Evolutionary conservation across 805 yeast species (phyloP).

Genomic region (Candida pseudofarinosa): DNA sequence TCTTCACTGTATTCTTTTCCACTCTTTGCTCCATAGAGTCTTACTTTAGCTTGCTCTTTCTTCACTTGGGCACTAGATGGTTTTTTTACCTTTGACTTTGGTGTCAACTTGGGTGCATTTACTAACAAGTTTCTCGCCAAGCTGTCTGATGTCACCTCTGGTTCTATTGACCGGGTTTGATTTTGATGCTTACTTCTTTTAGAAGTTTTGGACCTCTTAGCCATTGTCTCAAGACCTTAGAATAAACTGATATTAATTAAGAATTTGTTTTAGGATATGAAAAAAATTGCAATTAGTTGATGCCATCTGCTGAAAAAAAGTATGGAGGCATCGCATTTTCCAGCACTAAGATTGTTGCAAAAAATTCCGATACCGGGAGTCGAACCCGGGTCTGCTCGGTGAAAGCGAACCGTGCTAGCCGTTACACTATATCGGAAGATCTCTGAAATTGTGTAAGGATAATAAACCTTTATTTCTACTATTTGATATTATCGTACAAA

Average conservation of each 20-base stretch:
- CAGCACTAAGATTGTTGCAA: background rate
- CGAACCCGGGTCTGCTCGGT: slow-evolving; percentile 70
- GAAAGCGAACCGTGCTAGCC: slow-evolving; percentile 54
- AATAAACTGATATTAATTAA: background rate
- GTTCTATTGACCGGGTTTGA: slow-evolving; percentile 51
- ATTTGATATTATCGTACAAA: too few relatives aligned
- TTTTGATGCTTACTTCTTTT: slow-evolving; percentile 54
- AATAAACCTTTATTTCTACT: too few relatives aligned
- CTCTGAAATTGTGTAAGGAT: too few relatives aligned
- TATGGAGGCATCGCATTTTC: background rate
- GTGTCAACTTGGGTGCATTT: slow-evolving; percentile 55
- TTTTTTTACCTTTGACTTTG: slow-evolving; percentile 50
- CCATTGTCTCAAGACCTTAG: background rate
- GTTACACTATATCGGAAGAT: slow-evolving; percentile 47
- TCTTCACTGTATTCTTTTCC: slow-evolving; percentile 65
- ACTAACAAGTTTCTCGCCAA: slow-evolving; percentile 66
- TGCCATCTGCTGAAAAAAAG: background rate
- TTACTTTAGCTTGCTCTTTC: slow-evolving; percentile 60
- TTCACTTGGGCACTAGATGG: slow-evolving; percentile 52
- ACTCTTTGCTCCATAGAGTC: slow-evolving; percentile 63
- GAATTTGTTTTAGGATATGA: background rate
- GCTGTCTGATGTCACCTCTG: slow-evolving; percentile 64
- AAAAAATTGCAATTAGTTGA: background rate
- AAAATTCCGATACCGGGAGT: slow-evolving; percentile 75
- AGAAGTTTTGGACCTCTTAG: slow-evolving; percentile 55